These are phyloP conservation scores for Pichia manshurica DNA, from an alignment of 805 yeast genomes.

Conservation along the genomic window DNA sequence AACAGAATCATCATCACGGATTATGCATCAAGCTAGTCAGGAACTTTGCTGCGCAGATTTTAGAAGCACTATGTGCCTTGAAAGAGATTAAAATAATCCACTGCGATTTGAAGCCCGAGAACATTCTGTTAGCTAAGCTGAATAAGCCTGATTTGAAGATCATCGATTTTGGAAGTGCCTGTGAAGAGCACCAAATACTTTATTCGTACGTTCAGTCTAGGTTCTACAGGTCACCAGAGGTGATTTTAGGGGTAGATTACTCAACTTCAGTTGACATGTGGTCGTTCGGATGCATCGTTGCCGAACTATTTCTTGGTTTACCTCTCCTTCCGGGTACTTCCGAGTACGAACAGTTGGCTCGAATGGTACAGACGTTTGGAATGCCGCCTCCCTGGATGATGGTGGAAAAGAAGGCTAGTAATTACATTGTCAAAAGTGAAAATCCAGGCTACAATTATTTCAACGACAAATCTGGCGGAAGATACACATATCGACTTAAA, in stretches of 20 bases:
- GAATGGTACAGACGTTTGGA: constrained; percentile 79
- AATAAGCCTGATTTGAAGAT: constrained; percentile 85
- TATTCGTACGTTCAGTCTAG: constrained; percentile 91
- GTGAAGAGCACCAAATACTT: constrained; percentile 83
- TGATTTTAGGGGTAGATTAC: constrained; percentile 84
- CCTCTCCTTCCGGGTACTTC: constrained; percentile 94
- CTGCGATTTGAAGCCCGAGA: constrained; percentile 96
- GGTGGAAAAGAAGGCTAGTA: constrained; percentile 78
- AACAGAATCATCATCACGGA: constrained; percentile 92
- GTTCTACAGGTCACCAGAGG: constrained; percentile 93
- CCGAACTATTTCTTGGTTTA: constrained; percentile 65
- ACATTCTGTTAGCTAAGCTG: constrained; percentile 71
- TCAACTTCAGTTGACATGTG: constrained; percentile 87
- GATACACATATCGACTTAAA: constrained; percentile 35
- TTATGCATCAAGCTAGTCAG: constrained; percentile 73
- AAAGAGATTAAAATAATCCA: constrained; percentile 84
- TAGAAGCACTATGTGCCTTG: constrained; percentile 74
- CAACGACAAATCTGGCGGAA: neutral
- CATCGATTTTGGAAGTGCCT: constrained; percentile 94
- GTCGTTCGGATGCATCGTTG: constrained; percentile 57
- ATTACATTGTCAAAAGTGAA: constrained; percentile 42
- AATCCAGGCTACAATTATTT: constrained; percentile 17
- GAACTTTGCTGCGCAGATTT: constrained; percentile 69
- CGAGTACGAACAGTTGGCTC: constrained; percentile 81
- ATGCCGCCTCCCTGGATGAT: constrained; percentile 94